These are phyloP conservation scores for Hyaloperonospora brassicae DNA, from an alignment of 352 stramenopile species.

Conservation along the genomic window DNA sequence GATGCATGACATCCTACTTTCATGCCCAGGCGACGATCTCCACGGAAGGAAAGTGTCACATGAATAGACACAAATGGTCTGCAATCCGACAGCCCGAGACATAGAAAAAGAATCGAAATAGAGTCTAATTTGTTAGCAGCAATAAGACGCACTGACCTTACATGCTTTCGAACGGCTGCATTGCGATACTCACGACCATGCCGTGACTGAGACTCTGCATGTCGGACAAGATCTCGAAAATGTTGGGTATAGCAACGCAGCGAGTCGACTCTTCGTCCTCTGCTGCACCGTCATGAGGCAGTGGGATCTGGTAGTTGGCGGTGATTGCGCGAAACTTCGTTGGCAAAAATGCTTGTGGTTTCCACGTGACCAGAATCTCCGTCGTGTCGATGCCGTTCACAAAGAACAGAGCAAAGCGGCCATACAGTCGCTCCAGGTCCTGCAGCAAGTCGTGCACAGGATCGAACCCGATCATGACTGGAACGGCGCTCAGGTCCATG, in stretches of 20 bases:
- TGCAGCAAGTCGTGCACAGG: slow-evolving; percentile 57
- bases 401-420: slow-evolving; percentile 74
- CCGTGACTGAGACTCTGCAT: slow-evolving; percentile 61
- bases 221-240: slow-evolving; percentile 68
- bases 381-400: slow-evolving; percentile 52
- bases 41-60: too few species aligned
- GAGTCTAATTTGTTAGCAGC: too few species aligned
- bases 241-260: slow-evolving; percentile 56
- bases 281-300: slow-evolving; percentile 28
- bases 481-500: slow-evolving; percentile 58
- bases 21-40: too few species aligned
- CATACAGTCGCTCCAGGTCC: slow-evolving; percentile 48
- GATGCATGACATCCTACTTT: too few species aligned
- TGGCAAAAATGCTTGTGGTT: slow-evolving; percentile 69
- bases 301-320: slow-evolving; percentile 45
- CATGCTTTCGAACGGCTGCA: slow-evolving; percentile 35
- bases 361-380: slow-evolving; percentile 74
- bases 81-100: too few species aligned
- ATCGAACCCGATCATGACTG: slow-evolving; percentile 67
- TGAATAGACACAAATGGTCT: too few species aligned
- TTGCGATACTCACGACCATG: slow-evolving; percentile 43
- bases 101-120: too few species aligned
- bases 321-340: slow-evolving; percentile 77
- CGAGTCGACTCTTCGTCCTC: slow-evolving; percentile 26
- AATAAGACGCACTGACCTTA: too few species aligned